These are phyloP conservation scores for Pseudomonodictys pantanalensis DNA, from an alignment of 495 filamentous ascomycete genomes.

Conservation along the genomic window DNA sequence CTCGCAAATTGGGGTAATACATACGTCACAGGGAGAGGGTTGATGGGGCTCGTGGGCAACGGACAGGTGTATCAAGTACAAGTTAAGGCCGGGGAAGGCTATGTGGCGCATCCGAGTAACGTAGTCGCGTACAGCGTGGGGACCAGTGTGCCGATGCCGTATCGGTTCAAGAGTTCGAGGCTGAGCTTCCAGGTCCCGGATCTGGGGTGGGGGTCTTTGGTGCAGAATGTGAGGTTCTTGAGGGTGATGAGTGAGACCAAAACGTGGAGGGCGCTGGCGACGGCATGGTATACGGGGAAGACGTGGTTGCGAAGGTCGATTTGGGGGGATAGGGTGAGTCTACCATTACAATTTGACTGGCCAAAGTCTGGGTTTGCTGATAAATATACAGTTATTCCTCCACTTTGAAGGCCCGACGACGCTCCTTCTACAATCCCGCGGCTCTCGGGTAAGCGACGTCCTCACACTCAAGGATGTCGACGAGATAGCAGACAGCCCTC, in stretches of 20 bases:
- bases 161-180: constrained; percentile 75
- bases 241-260: constrained; percentile 62
- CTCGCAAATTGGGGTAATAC: constrained; percentile 90
- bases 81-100: constrained; percentile 75
- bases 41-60: constrained; percentile 76
- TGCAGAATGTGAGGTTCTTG: constrained; percentile 68
- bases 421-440: constrained; percentile 80
- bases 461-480: constrained; percentile 73
- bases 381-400: constrained; percentile 64
- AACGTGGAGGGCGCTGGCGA: constrained; percentile 65
- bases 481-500: constrained; percentile 73
- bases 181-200: constrained; percentile 77
- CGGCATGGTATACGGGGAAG: constrained; percentile 60
- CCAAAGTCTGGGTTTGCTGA: no score
- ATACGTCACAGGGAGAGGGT: constrained; percentile 77
- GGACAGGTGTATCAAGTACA: constrained; percentile 84
- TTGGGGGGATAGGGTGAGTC: constrained; percentile 81
- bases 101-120: constrained; percentile 83
- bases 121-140: constrained; percentile 84
- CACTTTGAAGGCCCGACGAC: constrained; percentile 83
- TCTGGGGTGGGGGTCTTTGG: constrained; percentile 50
- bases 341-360: not conserved
- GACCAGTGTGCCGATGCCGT: constrained; percentile 69
- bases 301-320: constrained; percentile 75
- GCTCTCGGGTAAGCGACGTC: constrained; percentile 69